phyloP scores from a whole-genome alignment of 495 filamentous ascomycete species.

The Chaetomium cochliodes region DNA sequence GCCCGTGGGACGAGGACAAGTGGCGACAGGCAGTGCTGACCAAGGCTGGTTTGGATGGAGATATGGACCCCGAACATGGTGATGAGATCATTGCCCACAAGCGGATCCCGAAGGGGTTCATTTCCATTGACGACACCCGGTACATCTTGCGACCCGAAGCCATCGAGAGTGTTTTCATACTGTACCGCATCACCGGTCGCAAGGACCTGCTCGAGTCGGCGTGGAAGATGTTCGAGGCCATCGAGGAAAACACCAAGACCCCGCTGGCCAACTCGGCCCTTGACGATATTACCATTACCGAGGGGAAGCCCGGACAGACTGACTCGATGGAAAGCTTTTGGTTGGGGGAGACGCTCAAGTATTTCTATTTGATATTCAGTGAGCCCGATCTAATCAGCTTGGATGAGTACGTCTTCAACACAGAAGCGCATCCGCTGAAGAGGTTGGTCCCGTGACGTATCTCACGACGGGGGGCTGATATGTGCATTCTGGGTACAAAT shows the following conservation, averaged over 20 bases:
- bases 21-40: conserved; percentile 43
- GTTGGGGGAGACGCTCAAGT: conserved; percentile 52
- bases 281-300: conserved; percentile 37
- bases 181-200: conserved; percentile 64
- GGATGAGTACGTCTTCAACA: conserved; percentile 80
- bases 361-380: conserved; percentile 76
- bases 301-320: conserved; percentile 29
- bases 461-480: too few species aligned
- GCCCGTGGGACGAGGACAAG: conserved; percentile 66
- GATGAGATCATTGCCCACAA: conserved; percentile 54
- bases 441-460: conserved; percentile 31
- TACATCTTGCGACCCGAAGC: conserved; percentile 76
- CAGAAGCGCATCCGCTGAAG: conserved; percentile 76
- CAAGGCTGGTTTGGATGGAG: conserved; percentile 12
- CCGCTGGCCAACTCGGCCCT: conserved; percentile 53
- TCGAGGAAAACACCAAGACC: conserved; percentile 50
- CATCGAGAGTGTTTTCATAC: conserved; percentile 67
- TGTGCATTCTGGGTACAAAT: too few species aligned
- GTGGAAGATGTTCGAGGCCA: conserved; percentile 59
- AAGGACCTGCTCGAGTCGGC: conserved; percentile 53
- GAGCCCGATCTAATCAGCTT: conserved; percentile 67
- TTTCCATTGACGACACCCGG: conserved; percentile 52
- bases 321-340: conserved; percentile 57
- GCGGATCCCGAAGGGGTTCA: conserved; percentile 65
- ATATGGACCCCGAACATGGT: conserved; percentile 23